Conservation (phyloP, 2,329 filamentous ascomycete genomes). For the Apiospora rasikravindrae region DNA sequence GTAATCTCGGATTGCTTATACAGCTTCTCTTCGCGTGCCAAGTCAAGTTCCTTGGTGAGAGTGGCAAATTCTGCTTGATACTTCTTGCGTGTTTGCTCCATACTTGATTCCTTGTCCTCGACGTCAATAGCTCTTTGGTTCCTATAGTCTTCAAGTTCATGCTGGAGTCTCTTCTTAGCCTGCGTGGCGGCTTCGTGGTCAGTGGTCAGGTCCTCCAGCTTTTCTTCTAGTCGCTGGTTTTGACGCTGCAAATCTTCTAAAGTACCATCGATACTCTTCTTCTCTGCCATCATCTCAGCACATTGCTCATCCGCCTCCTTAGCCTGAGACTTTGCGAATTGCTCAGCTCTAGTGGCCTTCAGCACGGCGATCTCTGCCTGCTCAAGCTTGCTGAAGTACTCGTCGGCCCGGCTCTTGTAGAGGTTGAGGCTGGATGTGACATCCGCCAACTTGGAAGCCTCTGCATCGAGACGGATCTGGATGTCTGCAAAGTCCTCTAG, state of each 20-base stretch:
- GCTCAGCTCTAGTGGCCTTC: constrained; percentile 88
- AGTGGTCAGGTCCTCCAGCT: constrained; percentile 87
- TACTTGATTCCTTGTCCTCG: constrained; percentile 92
- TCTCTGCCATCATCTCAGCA: constrained; percentile 87
- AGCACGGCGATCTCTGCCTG: constrained; percentile 95
- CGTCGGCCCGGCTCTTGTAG: constrained; percentile 91
- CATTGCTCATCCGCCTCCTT: constrained; percentile 91
- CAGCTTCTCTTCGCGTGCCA: constrained; percentile 86
- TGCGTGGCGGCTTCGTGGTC: constrained; percentile 86
- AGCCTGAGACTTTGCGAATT: constrained; percentile 89
- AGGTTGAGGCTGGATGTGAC: constrained; percentile 82
- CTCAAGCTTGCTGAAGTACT: constrained; percentile 96
- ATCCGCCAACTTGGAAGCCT: constrained; percentile 83
- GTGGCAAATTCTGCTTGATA: constrained; percentile 93
- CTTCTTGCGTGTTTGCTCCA: constrained; percentile 97
- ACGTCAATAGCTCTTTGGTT: constrained; percentile 94
- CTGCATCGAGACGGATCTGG: constrained; percentile 89
- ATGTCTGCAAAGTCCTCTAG: constrained; percentile 92
- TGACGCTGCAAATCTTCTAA: constrained; percentile 91
- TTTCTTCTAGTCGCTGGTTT: constrained; percentile 88
- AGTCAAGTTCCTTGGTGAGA: constrained; percentile 88
- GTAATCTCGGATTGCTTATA: constrained; percentile 88
- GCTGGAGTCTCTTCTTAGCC: constrained; percentile 91
- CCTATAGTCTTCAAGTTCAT: constrained; percentile 96
- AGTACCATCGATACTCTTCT: constrained; percentile 84